Evolutionary conservation across 805 yeast species (phyloP).

Genomic region (Wickerhamiella lipophila): DNA sequence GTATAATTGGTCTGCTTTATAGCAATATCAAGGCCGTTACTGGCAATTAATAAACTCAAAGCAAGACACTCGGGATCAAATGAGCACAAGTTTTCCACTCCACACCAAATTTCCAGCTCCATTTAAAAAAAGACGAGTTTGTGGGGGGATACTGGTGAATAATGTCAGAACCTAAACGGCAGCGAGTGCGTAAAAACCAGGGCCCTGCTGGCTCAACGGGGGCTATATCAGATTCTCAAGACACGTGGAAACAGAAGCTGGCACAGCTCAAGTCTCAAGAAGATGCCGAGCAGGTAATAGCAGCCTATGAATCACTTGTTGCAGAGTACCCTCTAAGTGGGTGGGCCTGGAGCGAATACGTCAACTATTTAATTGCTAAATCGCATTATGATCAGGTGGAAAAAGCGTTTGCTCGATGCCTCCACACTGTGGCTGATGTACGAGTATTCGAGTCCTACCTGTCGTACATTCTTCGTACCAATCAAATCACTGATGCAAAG

Average conservation of each 20-base stretch:
- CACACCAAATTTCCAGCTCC: conserved; percentile 28
- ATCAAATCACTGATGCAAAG: conserved; percentile 36
- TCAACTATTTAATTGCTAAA: conserved; percentile 48
- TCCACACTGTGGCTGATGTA: conserved; percentile 50
- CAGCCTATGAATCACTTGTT: conserved; percentile 42
- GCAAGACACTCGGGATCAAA: conserved; percentile 28
- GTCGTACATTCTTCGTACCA: conserved; percentile 56
- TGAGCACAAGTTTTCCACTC: conserved; percentile 19
- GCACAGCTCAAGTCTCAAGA: conserved; percentile 37
- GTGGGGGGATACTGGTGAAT: conserved; percentile 46
- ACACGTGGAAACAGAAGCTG: not conserved
- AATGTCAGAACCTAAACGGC: conserved; percentile 33
- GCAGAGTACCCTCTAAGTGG: conserved; percentile 55
- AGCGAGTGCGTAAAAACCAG: not conserved
- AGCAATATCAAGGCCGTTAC: conserved; percentile 12
- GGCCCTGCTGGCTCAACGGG: no score
- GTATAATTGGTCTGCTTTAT: conserved; percentile 21
- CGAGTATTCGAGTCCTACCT: conserved; percentile 68
- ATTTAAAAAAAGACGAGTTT: conserved; percentile 29
- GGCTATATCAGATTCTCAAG: not conserved
- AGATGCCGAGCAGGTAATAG: conserved; percentile 45
- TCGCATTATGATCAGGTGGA: conserved; percentile 60
- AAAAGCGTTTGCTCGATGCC: conserved; percentile 48
- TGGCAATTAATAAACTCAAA: conserved; percentile 21
- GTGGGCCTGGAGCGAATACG: conserved; percentile 61